These are phyloP conservation scores for Moricandia arvensis DNA, from an alignment of 345 rosid genomes.

Conservation along the genomic window DNA sequence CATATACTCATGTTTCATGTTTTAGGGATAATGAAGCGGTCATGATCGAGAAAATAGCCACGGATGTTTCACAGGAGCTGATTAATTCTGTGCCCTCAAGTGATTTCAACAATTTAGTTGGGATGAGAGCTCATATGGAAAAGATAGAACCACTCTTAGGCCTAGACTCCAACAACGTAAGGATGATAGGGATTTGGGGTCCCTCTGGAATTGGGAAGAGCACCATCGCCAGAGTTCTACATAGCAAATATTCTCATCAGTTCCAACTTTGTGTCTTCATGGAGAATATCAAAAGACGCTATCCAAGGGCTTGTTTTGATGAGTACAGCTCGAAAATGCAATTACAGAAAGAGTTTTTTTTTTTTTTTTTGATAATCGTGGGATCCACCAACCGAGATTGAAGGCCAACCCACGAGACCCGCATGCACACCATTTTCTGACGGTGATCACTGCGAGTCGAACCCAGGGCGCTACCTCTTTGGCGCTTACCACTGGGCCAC, in stretches of 20 bases:
- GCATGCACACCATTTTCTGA: too few species aligned
- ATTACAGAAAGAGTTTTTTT: too few species aligned
- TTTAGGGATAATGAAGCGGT: slow-evolving; percentile 14
- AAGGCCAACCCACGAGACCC: too few species aligned
- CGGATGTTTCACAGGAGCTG: slow-evolving; percentile 1
- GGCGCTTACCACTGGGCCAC: too few species aligned
- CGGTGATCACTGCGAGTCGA: too few species aligned
- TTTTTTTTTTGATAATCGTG: too few species aligned
- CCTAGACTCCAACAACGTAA: slow-evolving; percentile 1
- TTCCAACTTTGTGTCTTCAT: slow-evolving; percentile 8
- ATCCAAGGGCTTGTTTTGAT: neutral
- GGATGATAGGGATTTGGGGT: slow-evolving; percentile 42
- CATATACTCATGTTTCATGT: neutral
- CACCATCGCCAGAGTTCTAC: slow-evolving; percentile 41
- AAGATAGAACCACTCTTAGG: neutral
- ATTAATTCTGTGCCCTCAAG: neutral
- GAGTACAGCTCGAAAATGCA: slow-evolving; percentile 7
- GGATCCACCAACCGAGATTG: too few species aligned
- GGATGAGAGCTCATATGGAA: slow-evolving; percentile 23
- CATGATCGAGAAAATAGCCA: slow-evolving; percentile 21
- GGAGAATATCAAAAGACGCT: neutral
- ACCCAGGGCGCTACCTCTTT: too few species aligned
- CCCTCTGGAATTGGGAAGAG: slow-evolving; percentile 32
- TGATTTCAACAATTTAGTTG: slow-evolving; percentile 13
- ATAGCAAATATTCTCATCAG: neutral